These are phyloP conservation scores for Microsporum ferrugineum DNA, from an alignment of 2,329 filamentous ascomycete genomes.

Conservation along the genomic window DNA sequence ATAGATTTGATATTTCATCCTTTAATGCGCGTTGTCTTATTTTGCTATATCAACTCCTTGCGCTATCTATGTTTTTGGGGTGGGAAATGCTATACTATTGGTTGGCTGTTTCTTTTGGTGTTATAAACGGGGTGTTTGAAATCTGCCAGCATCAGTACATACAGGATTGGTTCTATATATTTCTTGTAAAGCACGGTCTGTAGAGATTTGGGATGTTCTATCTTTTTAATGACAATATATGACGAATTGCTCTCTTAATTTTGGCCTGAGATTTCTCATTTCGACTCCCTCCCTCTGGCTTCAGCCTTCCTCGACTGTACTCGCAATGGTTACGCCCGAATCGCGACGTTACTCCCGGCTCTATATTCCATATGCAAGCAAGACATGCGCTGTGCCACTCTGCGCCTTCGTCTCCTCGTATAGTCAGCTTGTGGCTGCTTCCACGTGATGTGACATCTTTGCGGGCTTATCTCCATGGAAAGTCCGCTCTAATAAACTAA, in stretches of 20 bases:
- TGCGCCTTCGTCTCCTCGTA: background rate
- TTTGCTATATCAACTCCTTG: background rate
- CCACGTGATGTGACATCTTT: background rate
- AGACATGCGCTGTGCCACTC: background rate
- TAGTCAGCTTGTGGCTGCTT: background rate
- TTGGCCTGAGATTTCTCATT: background rate
- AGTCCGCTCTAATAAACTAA: background rate
- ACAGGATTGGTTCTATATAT: background rate
- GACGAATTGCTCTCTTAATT: background rate
- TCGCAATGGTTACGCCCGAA: background rate
- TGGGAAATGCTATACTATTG: background rate
- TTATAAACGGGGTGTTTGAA: background rate
- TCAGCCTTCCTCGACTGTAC: background rate
- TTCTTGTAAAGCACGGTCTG: background rate
- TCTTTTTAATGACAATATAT: background rate
- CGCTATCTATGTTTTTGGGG: background rate
- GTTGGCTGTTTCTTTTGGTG: background rate
- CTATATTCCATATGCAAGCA: background rate
- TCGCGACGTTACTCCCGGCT: background rate
- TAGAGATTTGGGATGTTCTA: background rate
- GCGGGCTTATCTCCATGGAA: background rate
- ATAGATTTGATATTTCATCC: conserved; percentile 3
- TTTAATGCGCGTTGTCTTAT: background rate
- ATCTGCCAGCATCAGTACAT: background rate
- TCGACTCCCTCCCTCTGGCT: background rate